phyloP scores from a whole-genome alignment of 345 rosid species.

The Cardamine chenopodiifolia region DNA sequence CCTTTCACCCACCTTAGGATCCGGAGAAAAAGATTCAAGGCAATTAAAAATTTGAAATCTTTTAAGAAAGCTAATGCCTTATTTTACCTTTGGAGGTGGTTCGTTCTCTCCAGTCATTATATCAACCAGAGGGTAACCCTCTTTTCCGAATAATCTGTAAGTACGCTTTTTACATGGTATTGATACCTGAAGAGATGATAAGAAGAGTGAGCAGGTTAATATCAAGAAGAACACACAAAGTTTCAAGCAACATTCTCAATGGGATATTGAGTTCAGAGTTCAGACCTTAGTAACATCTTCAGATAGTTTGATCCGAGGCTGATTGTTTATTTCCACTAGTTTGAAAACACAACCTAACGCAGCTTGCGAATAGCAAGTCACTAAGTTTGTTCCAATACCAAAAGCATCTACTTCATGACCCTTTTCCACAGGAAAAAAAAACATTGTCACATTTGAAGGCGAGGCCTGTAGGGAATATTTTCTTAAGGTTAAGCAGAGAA shows the following conservation, averaged over 20 bases:
- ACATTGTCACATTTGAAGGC: background rate
- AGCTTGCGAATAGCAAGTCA: conserved; percentile 92
- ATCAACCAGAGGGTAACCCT: conserved; percentile 93
- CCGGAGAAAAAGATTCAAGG: background rate
- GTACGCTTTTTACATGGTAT: conserved; percentile 87
- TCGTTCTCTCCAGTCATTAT: conserved; percentile 93
- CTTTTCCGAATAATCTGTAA: conserved; percentile 82
- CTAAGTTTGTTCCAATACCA: conserved; percentile 93
- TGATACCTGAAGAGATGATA: conserved; percentile 58
- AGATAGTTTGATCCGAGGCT: conserved; percentile 98
- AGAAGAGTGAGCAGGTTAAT: background rate
- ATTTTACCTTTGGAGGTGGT: conserved; percentile 75
- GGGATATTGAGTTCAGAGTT: background rate
- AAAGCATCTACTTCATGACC: conserved; percentile 94
- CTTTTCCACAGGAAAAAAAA: conserved; percentile 38
- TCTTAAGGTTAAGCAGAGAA: conserved; percentile 3
- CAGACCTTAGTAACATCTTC: conserved; percentile 95
- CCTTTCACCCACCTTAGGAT: conserved; percentile 76
- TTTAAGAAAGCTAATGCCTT: background rate
- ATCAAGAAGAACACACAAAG: conserved; percentile 15
- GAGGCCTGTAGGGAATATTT: background rate
- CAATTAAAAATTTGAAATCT: background rate
- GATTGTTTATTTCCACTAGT: conserved; percentile 88
- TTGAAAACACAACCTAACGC: conserved; percentile 98
- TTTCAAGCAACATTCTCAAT: conserved; percentile 1